A percentile compares a stretch with the other conserved stretches of the same genome.
These are phyloP conservation scores for Albugo laibachii DNA, from an alignment of 352 stramenopile species.

Conservation along the genomic window DNA sequence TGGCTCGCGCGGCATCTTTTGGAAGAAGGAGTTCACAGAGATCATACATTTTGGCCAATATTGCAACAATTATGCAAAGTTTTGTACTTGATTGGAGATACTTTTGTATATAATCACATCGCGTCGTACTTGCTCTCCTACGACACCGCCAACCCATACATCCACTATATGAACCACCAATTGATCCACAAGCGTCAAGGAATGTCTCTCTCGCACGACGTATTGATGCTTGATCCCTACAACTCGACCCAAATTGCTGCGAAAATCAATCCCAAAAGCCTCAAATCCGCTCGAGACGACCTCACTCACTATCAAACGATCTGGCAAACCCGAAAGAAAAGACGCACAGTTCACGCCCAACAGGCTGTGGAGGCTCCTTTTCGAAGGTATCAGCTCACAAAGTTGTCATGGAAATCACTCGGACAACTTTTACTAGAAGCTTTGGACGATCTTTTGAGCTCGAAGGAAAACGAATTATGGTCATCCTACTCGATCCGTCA, in stretches of 20 bases:
- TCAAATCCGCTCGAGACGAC: neutral
- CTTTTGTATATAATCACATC: constrained; percentile 22
- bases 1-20: constrained; percentile 36
- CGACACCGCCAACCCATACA: constrained; percentile 20
- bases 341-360: neutral
- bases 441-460: neutral
- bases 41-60: constrained; percentile 43
- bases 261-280: neutral
- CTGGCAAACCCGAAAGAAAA: too few relatives aligned
- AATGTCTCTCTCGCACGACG: neutral
- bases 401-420: neutral
- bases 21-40: constrained; percentile 32
- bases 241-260: neutral
- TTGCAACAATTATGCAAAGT: constrained; percentile 34
- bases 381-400: neutral
- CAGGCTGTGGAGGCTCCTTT: neutral
- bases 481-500: too few relatives aligned
- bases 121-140: constrained; percentile 19
- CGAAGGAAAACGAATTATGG: neutral
- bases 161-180: constrained; percentile 13
- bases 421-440: neutral
- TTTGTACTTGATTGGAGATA: constrained; percentile 27
- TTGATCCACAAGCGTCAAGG: too few relatives aligned
- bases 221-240: neutral
- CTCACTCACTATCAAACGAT: too few relatives aligned